A percentile compares a stretch with the other conserved stretches of the same genome.
Conservation (phyloP, 2,329 filamentous ascomycete genomes). For the Thelonectria rubi region DNA sequence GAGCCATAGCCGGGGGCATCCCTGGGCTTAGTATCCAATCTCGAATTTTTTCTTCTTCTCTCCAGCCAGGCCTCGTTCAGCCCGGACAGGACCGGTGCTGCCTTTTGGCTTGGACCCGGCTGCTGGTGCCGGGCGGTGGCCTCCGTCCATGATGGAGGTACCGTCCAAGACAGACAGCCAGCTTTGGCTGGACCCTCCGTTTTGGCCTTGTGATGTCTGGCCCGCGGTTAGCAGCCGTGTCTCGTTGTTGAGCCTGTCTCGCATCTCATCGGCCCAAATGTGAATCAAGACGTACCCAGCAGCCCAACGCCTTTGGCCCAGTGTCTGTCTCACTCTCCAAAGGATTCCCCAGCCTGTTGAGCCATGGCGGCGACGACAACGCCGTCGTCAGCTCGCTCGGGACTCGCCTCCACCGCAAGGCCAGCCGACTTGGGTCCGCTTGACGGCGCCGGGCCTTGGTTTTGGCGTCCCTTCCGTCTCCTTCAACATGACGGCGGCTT, state of each 20-base stretch:
- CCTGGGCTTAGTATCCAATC: constrained; percentile 40
- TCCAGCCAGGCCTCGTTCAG: constrained; percentile 36
- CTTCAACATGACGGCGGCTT: constrained; percentile 34
- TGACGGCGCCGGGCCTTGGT: constrained; percentile 34
- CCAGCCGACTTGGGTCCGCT: constrained; percentile 34
- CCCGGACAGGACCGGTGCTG: constrained; percentile 40
- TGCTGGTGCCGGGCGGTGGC: constrained; percentile 33
- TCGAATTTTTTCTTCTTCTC: constrained; percentile 39
- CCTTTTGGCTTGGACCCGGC: constrained; percentile 39
- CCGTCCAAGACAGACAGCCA: constrained; percentile 12
- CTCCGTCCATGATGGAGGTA: constrained; percentile 6
- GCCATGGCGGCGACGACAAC: constrained; percentile 23
- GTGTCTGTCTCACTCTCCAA: constrained; percentile 27
- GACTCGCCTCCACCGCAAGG: constrained; percentile 27
- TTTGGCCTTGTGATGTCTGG: constrained; percentile 1
- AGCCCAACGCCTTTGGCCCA: constrained; percentile 13
- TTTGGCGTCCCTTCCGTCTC: constrained; percentile 25
- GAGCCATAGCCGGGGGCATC: constrained; percentile 35
- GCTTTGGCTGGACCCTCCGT: constrained; percentile 19
- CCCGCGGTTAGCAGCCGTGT: background rate
- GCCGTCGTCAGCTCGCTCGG: constrained; percentile 29
- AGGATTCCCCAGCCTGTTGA: constrained; percentile 23
- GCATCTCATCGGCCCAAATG: constrained; percentile 19
- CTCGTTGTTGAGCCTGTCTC: constrained; percentile 18
- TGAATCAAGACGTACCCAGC: constrained; percentile 13